Evolutionary conservation across 495 filamentous ascomycete species (phyloP), one percentile per base, ranked within the genome.

Genomic region (Gamarada debralockiae): DNA sequence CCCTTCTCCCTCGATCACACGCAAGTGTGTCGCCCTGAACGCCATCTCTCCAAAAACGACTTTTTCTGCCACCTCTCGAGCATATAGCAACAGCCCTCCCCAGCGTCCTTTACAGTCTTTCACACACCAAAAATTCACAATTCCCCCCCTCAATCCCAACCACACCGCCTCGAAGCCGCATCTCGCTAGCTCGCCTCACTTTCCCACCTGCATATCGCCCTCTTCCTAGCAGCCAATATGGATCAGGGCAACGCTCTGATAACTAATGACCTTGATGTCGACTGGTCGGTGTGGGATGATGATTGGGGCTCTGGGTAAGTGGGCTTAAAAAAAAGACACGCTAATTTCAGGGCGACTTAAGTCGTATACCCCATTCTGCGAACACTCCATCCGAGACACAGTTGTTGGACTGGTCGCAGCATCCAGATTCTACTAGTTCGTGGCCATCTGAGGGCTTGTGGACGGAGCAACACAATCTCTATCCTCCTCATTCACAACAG

Each of bases 151-250:
- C 15, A 21, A 10, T 13, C 42, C 41, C n/a, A 34, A 12, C 42
- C 40, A 17, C 27, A 46, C 40, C 15, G 22, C 51, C 3, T 48
- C 29, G 3, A 25, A 25, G 22, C 31, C 41, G 29, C 29, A 27
- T 39, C 34, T 50, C 47, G 47, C 33, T 50, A 23, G 41, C 17
- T 27, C 29, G 51, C 51, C 51, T 53, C 51, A 53, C 41, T 38
- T 53, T 40, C 29, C 12, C 27, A 15, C 15, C 21, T 22, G 21
- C n/a, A 39, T 18, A 18, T 39, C 51, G 33, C 50, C 41, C 51
- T 53, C 31, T 2, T 9, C 3, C 9, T 21, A 24, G 23, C 22
- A 29, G 10, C 42, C 31, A 47, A 39, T 46, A 53, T 47, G 51
- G 42, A 53, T 27, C 50, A 53, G 24, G 41, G 39, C 50, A 25